Evolutionary conservation across 495 filamentous ascomycete species (phyloP), one percentile per base, ranked within the genome.

Genomic region (Sordaria brevicollis): DNA sequence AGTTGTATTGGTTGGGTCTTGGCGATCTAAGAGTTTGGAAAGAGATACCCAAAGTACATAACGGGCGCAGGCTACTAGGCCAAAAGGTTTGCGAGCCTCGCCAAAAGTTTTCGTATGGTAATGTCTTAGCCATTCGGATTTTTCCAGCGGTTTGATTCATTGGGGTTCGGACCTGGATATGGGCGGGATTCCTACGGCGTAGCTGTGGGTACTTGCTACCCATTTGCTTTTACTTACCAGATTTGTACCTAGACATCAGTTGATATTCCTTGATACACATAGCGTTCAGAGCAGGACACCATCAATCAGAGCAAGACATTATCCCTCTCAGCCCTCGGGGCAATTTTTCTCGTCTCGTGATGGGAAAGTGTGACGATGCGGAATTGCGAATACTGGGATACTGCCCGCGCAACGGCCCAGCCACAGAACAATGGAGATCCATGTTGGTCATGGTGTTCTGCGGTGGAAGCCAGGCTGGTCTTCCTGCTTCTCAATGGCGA

Each of bases 381-480:
- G 25, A 25, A 13, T 25, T 54, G 43, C 21, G 6, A 29, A 5
- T n/a, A n/a, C n/a, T n/a, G n/a, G n/a, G n/a, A n/a, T n/a, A 29
- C 10, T 54, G 21, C n/a, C n/a, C 43, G 21, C 43, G 43, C 19
- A 54, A 54, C 5, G 21, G 43, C 43, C 43, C 1, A 29, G 4
- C n/a, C n/a, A n/a, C n/a, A n/a, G 5, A 10, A 25, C 19, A 5
- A 29, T 96, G 91, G 8, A 97, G 84, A 71, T 95, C 89, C 80
- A 97, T 92, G 70, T 91, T 86, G 68, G 88, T 94, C 71, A 90
- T 85, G 5, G 88, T 89, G 17, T 15, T 19, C 0, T n/a, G 83
- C 76, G 5, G 89, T 69, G 41, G 43, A 54, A 54, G 10, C 4
- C 19, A 54, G 25, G 19, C 19, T 54, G 43, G 21, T 3, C 9